phyloP scores from a whole-genome alignment of 1,284 basidiomycete species.

The Austroboletus novae-zelandiae region DNA sequence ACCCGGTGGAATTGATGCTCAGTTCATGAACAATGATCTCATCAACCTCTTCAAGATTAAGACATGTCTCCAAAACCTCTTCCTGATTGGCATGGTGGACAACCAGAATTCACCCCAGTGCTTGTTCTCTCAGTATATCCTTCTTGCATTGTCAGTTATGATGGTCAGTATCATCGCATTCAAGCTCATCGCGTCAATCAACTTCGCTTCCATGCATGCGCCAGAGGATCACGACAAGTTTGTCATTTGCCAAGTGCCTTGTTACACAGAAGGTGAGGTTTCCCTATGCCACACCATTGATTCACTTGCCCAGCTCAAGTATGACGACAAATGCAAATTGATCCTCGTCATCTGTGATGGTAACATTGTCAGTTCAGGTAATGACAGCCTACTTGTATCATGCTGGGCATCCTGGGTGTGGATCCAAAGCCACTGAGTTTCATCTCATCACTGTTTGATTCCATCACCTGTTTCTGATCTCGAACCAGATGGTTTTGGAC shows the following conservation, averaged over 20 bases:
- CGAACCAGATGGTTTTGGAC: constrained; percentile 87
- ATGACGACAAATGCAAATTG: constrained; percentile 97
- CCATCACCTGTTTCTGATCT: too few species aligned
- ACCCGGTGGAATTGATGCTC: constrained; percentile 52
- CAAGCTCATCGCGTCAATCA: constrained; percentile 96
- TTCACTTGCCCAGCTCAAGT: constrained; percentile 90
- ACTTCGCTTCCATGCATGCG: constrained; percentile 78
- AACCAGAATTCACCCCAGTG: too few species aligned
- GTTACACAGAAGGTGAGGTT: constrained; percentile 93
- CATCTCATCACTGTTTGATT: too few species aligned
- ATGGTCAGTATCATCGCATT: constrained; percentile 97
- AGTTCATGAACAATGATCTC: constrained; percentile 80
- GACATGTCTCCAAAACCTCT: too few species aligned
- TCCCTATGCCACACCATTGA: constrained; percentile 92
- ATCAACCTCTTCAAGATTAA: constrained; percentile 82
- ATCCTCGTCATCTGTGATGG: constrained; percentile 96
- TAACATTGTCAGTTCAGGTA: too few species aligned
- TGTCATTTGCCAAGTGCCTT: constrained; percentile 97
- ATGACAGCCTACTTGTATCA: too few species aligned
- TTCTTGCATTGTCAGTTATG: constrained; percentile 87
- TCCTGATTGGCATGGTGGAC: too few species aligned
- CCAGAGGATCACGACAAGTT: constrained; percentile 99
- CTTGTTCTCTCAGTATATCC: too few species aligned
- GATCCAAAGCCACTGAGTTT: too few species aligned
- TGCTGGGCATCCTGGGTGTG: too few species aligned